Evolutionary conservation across 2,329 filamentous ascomycete species (phyloP).

Genomic region (Penicillium sclerotiorum): DNA sequence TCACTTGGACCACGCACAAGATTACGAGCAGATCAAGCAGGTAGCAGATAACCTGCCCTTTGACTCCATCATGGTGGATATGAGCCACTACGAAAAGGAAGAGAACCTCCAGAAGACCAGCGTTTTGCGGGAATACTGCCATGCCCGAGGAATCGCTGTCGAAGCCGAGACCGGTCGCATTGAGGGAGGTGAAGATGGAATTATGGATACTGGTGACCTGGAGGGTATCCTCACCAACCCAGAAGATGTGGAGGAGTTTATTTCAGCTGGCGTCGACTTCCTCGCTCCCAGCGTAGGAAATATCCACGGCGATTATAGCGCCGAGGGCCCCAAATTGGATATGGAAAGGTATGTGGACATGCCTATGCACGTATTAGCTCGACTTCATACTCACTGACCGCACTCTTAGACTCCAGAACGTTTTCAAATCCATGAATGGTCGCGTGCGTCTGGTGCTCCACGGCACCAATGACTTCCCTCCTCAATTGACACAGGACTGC

Average conservation of each 20-base stretch:
- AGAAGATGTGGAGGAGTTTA: constrained; percentile 68
- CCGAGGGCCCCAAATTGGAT: constrained; percentile 9
- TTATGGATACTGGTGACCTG: constrained; percentile 64
- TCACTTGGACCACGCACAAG: constrained; percentile 66
- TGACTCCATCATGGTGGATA: constrained; percentile 73
- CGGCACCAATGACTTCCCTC: constrained; percentile 57
- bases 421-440: constrained; percentile 50
- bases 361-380: too few species aligned
- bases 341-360: constrained; percentile 7
- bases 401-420: constrained; percentile 43
- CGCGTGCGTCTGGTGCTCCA: constrained; percentile 56
- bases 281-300: constrained; percentile 73
- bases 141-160: constrained; percentile 63
- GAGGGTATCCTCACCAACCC: constrained; percentile 64
- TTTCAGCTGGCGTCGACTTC: constrained; percentile 68
- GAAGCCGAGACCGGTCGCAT: constrained; percentile 65
- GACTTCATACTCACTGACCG: background rate
- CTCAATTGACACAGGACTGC: constrained; percentile 53
- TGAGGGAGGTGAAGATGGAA: constrained; percentile 57
- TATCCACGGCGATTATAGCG: constrained; percentile 67
- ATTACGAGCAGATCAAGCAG: constrained; percentile 58
- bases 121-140: constrained; percentile 62
- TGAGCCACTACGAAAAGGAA: constrained; percentile 68
- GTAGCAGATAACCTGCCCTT: constrained; percentile 62
- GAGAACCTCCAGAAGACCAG: constrained; percentile 66